These are phyloP conservation scores for Aspergillus steynii DNA, from an alignment of 495 filamentous ascomycete species.

Conservation along the genomic window DNA sequence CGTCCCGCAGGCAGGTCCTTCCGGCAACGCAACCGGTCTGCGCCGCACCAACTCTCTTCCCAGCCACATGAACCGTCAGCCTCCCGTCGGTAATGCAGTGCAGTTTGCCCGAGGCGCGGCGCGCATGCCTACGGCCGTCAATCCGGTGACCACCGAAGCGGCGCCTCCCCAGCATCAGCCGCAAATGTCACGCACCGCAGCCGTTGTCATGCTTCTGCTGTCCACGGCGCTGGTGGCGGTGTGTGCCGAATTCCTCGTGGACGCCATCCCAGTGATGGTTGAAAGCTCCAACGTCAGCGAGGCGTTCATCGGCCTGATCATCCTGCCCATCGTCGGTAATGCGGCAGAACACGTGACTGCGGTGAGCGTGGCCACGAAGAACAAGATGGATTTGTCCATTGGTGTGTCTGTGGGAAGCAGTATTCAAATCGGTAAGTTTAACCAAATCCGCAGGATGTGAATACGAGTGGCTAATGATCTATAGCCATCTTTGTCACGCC, in stretches of 20 bases:
- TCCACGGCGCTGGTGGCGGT: slow-evolving; percentile 79
- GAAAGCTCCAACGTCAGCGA: slow-evolving; percentile 63
- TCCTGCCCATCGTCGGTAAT: slow-evolving; percentile 88
- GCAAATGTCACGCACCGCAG: slow-evolving; percentile 70
- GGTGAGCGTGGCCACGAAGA: slow-evolving; percentile 84
- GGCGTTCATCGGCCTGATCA: slow-evolving; percentile 85
- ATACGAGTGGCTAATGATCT: slow-evolving; percentile 10
- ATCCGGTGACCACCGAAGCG: slow-evolving; percentile 29
- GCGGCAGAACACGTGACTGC: slow-evolving; percentile 92
- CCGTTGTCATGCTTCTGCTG: slow-evolving; percentile 70
- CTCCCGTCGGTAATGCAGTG: slow-evolving; percentile 40
- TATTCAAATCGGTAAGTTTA: slow-evolving; percentile 62
- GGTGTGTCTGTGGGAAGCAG: slow-evolving; percentile 85
- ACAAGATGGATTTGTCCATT: slow-evolving; percentile 95
- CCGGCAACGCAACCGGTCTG: slow-evolving; percentile 57
- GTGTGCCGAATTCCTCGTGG: slow-evolving; percentile 87
- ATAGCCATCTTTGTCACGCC: slow-evolving; percentile 89
- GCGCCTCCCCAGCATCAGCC: slow-evolving; percentile 48
- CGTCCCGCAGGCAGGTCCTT: slow-evolving; percentile 23
- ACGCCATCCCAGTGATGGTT: slow-evolving; percentile 74
- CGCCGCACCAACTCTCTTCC: slow-evolving; percentile 81
- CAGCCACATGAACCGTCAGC: slow-evolving; percentile 59
- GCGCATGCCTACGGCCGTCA: slow-evolving; percentile 24
- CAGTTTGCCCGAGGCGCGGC: slow-evolving; percentile 41
- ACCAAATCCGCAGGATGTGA: not conserved